These are phyloP conservation scores for Prototheca cutis DNA, from an alignment of 163 green algal genomes.

Conservation along the genomic window DNA sequence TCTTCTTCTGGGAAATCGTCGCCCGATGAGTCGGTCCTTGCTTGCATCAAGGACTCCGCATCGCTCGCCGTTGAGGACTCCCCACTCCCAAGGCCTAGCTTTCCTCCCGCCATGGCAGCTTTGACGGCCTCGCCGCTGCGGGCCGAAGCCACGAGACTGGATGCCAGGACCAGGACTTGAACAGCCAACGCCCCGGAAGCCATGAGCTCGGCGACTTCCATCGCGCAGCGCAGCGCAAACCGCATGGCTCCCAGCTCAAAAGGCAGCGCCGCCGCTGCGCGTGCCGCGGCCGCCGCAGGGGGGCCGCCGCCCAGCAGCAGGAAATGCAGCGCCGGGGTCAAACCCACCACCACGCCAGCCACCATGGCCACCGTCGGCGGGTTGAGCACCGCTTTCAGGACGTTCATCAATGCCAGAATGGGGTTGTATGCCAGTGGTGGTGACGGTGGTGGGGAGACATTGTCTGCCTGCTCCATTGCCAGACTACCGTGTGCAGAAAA, in stretches of 20 bases:
- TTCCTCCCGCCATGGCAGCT: no score
- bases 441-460: no score
- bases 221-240: slow-evolving; percentile 2
- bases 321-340: slow-evolving; percentile 28
- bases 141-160: slow-evolving; percentile 22
- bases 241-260: slow-evolving; percentile 22
- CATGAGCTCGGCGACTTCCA: slow-evolving; percentile 21
- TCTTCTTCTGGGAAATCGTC: no score
- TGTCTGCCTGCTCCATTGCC: no score
- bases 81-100: no score
- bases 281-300: neutral
- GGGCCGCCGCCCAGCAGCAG: neutral
- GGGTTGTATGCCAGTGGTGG: no score
- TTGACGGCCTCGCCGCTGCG: no score
- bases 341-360: slow-evolving; percentile 25
- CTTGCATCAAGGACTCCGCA: no score
- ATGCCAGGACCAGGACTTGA: slow-evolving; percentile 20
- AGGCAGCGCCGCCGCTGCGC: slow-evolving; percentile 5
- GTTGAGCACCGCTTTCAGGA: slow-evolving; percentile 23
- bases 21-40: no score
- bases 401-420: no score
- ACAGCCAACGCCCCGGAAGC: slow-evolving; percentile 13
- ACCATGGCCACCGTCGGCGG: slow-evolving; percentile 38
- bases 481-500: no score
- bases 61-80: no score